These are phyloP conservation scores for Globisporangium recalcitrans DNA, from an alignment of 352 stramenopile genomes.

Conservation along the genomic window DNA sequence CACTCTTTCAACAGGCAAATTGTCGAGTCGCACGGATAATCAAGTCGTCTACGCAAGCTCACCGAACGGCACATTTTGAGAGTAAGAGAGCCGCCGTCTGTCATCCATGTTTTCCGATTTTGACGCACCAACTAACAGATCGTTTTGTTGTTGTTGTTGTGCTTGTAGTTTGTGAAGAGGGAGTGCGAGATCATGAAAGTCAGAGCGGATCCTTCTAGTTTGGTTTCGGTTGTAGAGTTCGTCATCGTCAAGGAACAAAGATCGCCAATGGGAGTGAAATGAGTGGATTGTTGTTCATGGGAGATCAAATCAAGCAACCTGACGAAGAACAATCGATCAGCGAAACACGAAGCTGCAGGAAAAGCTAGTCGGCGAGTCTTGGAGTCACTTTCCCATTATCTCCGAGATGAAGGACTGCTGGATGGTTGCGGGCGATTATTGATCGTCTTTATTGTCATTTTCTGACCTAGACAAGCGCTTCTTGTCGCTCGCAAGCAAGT, in stretches of 20 bases:
- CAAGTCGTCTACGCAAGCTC: constrained; percentile 45
- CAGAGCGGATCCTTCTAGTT: not conserved
- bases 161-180: constrained; percentile 13
- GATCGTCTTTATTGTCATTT: not conserved
- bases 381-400: no score
- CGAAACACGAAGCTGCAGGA: no score
- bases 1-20: constrained; percentile 34
- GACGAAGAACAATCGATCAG: no score
- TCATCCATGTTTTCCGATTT: not conserved
- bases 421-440: not conserved
- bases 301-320: no score
- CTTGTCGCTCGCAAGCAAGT: constrained; percentile 64
- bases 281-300: no score
- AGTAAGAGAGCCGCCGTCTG: constrained; percentile 23
- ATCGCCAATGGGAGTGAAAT: no score
- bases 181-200: constrained; percentile 3
- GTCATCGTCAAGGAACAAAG: no score
- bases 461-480: constrained; percentile 35
- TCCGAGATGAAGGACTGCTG: no score
- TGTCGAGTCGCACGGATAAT: constrained; percentile 34
- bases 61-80: constrained; percentile 35
- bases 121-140: not conserved
- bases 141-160: not conserved
- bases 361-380: no score
- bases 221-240: no score